Evolutionary conservation across 495 filamentous ascomycete species (phyloP).

Genomic region (Podospora appendiculata): DNA sequence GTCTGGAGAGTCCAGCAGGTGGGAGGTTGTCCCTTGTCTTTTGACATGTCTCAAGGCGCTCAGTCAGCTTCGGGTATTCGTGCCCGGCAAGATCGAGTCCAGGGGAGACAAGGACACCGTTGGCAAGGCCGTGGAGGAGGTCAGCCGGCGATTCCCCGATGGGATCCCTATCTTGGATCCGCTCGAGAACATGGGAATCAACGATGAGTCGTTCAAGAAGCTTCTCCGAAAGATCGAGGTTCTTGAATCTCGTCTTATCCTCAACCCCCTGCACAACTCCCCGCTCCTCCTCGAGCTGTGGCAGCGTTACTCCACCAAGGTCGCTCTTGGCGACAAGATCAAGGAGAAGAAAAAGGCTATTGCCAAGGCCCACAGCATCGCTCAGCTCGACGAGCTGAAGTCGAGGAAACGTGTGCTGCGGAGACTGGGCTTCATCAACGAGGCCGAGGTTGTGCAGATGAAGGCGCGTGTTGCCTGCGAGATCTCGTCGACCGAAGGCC

Average conservation of each 20-base stretch:
- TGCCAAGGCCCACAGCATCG: conserved; percentile 67
- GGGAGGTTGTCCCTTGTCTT: conserved; percentile 80
- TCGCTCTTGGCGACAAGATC: conserved; percentile 66
- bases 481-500: conserved; percentile 78
- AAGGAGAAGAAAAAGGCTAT: conserved; percentile 85
- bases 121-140: conserved; percentile 59
- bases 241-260: conserved; percentile 80
- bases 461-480: conserved; percentile 96
- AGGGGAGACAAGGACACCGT: conserved; percentile 54
- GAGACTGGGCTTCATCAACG: conserved; percentile 92
- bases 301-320: conserved; percentile 74
- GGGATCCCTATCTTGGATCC: conserved; percentile 83
- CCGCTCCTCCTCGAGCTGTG: conserved; percentile 74
- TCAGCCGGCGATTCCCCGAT: conserved; percentile 82
- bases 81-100: conserved; percentile 64
- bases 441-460: conserved; percentile 84
- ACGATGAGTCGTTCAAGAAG: conserved; percentile 86
- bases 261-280: conserved; percentile 85
- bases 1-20: conserved; percentile 33
- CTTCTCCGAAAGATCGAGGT: conserved; percentile 94
- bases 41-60: conserved; percentile 77
- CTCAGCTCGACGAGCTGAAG: conserved; percentile 93
- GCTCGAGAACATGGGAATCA: conserved; percentile 90
- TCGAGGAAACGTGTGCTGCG: conserved; percentile 92
- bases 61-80: conserved; percentile 66